A percentile compares a stretch with the other conserved stretches of the same genome.
Conservation (phyloP, 2,329 filamentous ascomycete genomes). For the Fusarium sp. region DNA sequence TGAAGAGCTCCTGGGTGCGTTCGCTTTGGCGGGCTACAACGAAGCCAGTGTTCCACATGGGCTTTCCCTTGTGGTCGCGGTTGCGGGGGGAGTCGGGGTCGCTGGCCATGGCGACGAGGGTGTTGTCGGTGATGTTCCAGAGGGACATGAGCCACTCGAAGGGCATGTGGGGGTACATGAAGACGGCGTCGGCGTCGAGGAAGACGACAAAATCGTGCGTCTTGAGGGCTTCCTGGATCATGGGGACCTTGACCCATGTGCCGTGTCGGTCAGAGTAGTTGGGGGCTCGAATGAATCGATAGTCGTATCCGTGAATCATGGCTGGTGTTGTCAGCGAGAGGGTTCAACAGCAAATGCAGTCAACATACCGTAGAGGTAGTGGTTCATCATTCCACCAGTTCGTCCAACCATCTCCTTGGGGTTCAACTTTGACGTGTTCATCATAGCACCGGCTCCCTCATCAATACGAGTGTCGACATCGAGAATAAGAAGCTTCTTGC, state of each 20-base stretch:
- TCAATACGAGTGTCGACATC: slow-evolving; percentile 29
- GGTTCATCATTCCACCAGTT: slow-evolving; percentile 32
- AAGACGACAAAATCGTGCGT: slow-evolving; percentile 54
- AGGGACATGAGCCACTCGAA: slow-evolving; percentile 58
- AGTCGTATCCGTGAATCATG: slow-evolving; percentile 58
- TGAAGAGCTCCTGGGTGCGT: slow-evolving; percentile 38
- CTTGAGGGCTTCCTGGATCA: slow-evolving; percentile 50
- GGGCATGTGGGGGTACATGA: slow-evolving; percentile 53
- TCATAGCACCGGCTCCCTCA: slow-evolving; percentile 15
- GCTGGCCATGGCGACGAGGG: slow-evolving; percentile 55
- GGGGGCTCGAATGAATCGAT: slow-evolving; percentile 55
- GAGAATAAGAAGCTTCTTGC: slow-evolving; percentile 38
- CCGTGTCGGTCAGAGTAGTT: slow-evolving; percentile 52
- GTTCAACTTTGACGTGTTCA: slow-evolving; percentile 15
- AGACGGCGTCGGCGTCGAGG: slow-evolving; percentile 55
- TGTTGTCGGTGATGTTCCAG: slow-evolving; percentile 53
- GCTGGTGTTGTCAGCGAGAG: slow-evolving; percentile 17
- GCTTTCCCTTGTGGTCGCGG: slow-evolving; percentile 43
- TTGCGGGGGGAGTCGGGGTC: slow-evolving; percentile 53
- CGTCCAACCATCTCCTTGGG: slow-evolving; percentile 23
- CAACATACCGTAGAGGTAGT: slow-evolving; percentile 36
- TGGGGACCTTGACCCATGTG: slow-evolving; percentile 57
- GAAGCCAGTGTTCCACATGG: slow-evolving; percentile 40
- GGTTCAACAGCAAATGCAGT: background rate
- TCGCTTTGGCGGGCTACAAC: slow-evolving; percentile 35